Evolutionary conservation across 352 stramenopile species (phyloP).

Genomic region (Globisporangium nunn): DNA sequence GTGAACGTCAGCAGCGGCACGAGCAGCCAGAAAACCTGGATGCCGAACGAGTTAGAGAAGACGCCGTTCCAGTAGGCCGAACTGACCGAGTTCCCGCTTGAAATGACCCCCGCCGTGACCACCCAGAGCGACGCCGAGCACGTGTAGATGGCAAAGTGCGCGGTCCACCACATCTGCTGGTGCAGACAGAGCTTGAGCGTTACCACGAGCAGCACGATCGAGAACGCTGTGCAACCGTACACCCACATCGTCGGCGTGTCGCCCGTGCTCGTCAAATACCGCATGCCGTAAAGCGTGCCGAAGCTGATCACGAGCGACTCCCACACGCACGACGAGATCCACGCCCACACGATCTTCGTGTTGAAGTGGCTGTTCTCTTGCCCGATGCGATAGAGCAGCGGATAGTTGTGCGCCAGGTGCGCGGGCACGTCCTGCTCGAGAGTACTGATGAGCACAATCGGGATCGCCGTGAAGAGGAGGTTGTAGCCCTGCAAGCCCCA

Average conservation of each 20-base stretch:
- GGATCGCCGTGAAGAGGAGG: constrained; percentile 79
- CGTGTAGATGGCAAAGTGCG: constrained; percentile 67
- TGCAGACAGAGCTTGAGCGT: constrained; percentile 91
- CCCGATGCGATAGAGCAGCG: constrained; percentile 76
- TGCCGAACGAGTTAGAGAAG: constrained; percentile 63
- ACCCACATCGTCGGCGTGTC: constrained; percentile 91
- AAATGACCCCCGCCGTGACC: constrained; percentile 66
- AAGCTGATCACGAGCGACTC: constrained; percentile 84
- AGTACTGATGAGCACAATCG: constrained; percentile 77
- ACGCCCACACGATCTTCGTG: constrained; percentile 74
- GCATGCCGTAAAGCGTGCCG: constrained; percentile 74
- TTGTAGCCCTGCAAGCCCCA: constrained; percentile 87
- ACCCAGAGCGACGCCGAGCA: constrained; percentile 68
- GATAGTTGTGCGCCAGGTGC: constrained; percentile 59
- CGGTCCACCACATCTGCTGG: constrained; percentile 79
- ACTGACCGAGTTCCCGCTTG: constrained; percentile 55
- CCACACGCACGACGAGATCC: constrained; percentile 79
- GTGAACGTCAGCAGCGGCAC: constrained; percentile 64
- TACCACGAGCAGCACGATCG: constrained; percentile 91
- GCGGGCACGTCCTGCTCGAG: constrained; percentile 83
- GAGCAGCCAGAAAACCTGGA: constrained; percentile 71
- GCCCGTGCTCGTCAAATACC: constrained; percentile 68
- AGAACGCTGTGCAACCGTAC: constrained; percentile 92
- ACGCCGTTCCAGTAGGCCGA: constrained; percentile 82
- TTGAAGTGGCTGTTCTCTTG: constrained; percentile 84